These are phyloP conservation scores for Albugo candida DNA, from an alignment of 352 stramenopile genomes.

Conservation along the genomic window DNA sequence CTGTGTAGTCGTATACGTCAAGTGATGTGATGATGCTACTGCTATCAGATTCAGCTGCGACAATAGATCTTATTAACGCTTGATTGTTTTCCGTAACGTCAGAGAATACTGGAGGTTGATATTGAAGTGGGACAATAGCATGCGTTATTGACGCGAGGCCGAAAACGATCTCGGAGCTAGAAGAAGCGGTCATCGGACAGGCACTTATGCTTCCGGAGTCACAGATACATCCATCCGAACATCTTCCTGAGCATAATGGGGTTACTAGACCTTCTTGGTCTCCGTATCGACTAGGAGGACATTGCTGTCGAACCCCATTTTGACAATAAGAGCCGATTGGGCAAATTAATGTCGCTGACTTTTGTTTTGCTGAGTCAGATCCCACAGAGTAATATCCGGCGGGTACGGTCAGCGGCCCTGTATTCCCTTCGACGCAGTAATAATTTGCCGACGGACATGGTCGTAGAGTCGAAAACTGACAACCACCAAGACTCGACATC, in stretches of 20 bases:
- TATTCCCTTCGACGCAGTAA: slow-evolving; percentile 27
- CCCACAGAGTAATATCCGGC: slow-evolving; percentile 24
- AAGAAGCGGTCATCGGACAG: slow-evolving; percentile 15
- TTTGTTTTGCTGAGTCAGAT: slow-evolving; percentile 14
- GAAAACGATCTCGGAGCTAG: slow-evolving; percentile 12
- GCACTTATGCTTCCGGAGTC: slow-evolving; percentile 22
- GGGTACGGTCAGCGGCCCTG: slow-evolving; percentile 15
- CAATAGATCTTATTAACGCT: no score
- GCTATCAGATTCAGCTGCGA: slow-evolving; percentile 1
- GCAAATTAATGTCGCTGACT: slow-evolving; percentile 15
- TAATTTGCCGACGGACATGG: slow-evolving; percentile 17
- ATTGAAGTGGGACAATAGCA: slow-evolving; percentile 11
- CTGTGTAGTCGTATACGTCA: slow-evolving; percentile 26
- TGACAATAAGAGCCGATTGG: slow-evolving; percentile 31
- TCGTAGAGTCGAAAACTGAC: slow-evolving; percentile 17
- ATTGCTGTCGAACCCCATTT: slow-evolving; percentile 15
- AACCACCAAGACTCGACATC: slow-evolving; percentile 1
- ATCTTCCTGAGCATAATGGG: slow-evolving; percentile 24
- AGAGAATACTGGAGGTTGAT: background rate
- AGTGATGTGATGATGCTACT: slow-evolving; percentile 1
- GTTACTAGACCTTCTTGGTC: slow-evolving; percentile 14
- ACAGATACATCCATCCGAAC: slow-evolving; percentile 24
- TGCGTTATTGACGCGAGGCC: slow-evolving; percentile 17
- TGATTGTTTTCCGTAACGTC: no score
- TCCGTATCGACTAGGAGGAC: slow-evolving; percentile 25